A percentile compares a stretch with the other conserved stretches of the same genome.
Evolutionary conservation across 441 rosid genomes (phyloP).

Genomic region (Gossypium davidsonii): DNA sequence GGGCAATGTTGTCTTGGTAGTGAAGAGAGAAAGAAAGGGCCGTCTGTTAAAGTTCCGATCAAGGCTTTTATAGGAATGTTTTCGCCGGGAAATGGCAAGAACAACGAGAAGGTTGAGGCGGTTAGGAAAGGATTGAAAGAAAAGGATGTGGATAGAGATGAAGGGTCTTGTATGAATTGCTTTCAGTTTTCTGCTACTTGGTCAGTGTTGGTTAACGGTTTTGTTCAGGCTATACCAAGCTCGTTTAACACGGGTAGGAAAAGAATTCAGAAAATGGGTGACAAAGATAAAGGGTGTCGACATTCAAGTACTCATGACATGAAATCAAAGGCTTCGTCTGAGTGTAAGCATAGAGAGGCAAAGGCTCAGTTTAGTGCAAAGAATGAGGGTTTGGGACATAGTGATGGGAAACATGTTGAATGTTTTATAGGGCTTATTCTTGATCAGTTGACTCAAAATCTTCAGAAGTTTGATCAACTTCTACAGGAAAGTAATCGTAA

Average conservation of each 20-base stretch:
- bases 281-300: slow-evolving; percentile 31
- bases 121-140: slow-evolving; percentile 39
- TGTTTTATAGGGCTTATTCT: slow-evolving; percentile 50
- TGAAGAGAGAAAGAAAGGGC: slow-evolving; percentile 59
- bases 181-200: slow-evolving; percentile 71
- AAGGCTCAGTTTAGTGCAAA: slow-evolving; percentile 17
- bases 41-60: slow-evolving; percentile 57
- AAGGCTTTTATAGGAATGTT: slow-evolving; percentile 52
- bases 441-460: slow-evolving; percentile 61
- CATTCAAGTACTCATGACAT: slow-evolving; percentile 24
- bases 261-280: slow-evolving; percentile 35
- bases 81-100: slow-evolving; percentile 35
- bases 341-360: slow-evolving; percentile 24
- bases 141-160: slow-evolving; percentile 37
- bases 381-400: slow-evolving; percentile 17
- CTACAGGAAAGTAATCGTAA: slow-evolving; percentile 30
- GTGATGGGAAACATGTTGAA: slow-evolving; percentile 45
- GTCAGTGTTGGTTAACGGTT: slow-evolving; percentile 68
- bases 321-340: slow-evolving; percentile 29
- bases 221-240: slow-evolving; percentile 62
- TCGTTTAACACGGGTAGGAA: slow-evolving; percentile 59
- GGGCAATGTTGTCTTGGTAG: slow-evolving; percentile 24
- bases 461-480: slow-evolving; percentile 61
- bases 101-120: slow-evolving; percentile 26
- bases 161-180: slow-evolving; percentile 63